These are phyloP conservation scores for Furculomyces boomerangus DNA, from an alignment of 371 early-diverging fungal species.

Conservation along the genomic window DNA sequence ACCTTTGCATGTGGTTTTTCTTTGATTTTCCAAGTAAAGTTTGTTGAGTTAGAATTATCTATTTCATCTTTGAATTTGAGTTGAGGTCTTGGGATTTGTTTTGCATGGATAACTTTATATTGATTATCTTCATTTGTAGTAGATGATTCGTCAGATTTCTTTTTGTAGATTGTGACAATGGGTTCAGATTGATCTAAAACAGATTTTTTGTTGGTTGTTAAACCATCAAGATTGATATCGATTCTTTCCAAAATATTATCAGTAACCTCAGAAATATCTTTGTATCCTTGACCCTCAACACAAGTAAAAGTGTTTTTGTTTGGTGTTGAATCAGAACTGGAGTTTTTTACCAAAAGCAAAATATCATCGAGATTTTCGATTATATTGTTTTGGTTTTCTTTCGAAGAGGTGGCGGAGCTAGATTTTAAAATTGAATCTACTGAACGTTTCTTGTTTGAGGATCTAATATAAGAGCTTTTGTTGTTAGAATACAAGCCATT, in stretches of 20 bases:
- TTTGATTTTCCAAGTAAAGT: constrained; percentile 58
- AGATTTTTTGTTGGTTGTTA: constrained; percentile 30
- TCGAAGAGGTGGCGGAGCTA: neutral
- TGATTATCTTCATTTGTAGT: constrained; percentile 8
- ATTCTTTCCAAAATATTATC: constrained; percentile 70
- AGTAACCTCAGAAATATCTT: constrained; percentile 47
- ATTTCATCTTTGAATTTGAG: constrained; percentile 62
- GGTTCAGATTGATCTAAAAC: constrained; percentile 17
- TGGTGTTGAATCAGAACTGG: neutral
- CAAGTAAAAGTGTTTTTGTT: constrained; percentile 1
- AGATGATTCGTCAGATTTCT: constrained; percentile 11
- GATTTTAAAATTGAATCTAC: neutral
- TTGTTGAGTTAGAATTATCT: constrained; percentile 58
- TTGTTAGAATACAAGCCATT: neutral
- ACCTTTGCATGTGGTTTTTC: constrained; percentile 64
- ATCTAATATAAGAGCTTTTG: no score
- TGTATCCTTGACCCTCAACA: constrained; percentile 26
- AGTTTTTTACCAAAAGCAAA: neutral
- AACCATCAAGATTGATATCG: constrained; percentile 21
- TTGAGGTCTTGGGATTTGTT: constrained; percentile 70
- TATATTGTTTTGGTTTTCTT: neutral
- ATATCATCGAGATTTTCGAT: neutral
- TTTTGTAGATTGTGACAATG: neutral
- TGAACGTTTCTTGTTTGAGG: no score
- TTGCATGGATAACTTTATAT: constrained; percentile 48